Conservation (phyloP, 257 asterid genomes). For the Lycium barbarum region DNA sequence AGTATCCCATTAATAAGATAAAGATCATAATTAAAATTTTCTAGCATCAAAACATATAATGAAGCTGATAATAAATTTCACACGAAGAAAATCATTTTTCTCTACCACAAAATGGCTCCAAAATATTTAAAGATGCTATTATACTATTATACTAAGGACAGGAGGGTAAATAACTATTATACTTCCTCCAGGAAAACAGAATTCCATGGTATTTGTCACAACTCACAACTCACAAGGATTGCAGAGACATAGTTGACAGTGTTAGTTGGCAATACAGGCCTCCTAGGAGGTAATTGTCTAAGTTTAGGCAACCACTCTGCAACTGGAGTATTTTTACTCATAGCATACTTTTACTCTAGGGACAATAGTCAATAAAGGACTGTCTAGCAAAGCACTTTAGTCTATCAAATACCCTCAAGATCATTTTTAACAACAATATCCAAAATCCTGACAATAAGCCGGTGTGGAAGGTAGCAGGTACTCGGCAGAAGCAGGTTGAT, state of each 20-base stretch:
- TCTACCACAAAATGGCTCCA: not conserved
- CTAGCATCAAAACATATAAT: not conserved
- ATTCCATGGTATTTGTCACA: not conserved
- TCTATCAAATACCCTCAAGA: not conserved
- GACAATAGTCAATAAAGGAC: not conserved
- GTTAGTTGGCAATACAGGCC: not conserved
- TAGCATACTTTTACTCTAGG: not conserved
- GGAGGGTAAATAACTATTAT: not conserved
- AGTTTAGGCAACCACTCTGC: not conserved
- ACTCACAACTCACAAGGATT: not conserved
- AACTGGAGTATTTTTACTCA: not conserved
- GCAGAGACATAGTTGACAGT: not conserved
- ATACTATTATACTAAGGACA: not conserved
- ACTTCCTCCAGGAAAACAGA: not conserved
- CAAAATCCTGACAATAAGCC: not conserved
- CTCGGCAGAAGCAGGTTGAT: not conserved
- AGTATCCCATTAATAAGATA: not conserved
- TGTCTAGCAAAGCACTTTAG: not conserved
- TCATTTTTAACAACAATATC: conserved; percentile 7
- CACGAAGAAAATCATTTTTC: not conserved
- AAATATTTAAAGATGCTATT: not conserved
- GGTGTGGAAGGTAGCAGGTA: conserved; percentile 6
- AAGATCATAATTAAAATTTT: not conserved
- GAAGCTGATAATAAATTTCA: not conserved
- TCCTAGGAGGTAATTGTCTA: not conserved